Evolutionary conservation across 2,329 filamentous ascomycete genomes (phyloP).

Genomic region (Mycosphaerella arachidis): DNA sequence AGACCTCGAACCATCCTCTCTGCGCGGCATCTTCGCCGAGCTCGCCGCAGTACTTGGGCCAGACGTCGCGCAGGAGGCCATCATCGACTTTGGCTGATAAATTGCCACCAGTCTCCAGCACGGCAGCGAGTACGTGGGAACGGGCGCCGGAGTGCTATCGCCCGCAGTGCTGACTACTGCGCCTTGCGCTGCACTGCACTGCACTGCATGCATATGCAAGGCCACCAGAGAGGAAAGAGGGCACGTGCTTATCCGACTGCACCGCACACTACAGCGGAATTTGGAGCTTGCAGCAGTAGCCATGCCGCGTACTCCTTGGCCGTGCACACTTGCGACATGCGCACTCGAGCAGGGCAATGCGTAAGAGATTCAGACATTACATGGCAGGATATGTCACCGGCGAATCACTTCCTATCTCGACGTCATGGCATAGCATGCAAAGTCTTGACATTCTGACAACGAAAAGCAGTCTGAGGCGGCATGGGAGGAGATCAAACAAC

Average conservation of each 20-base stretch:
- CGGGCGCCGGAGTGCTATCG: neutral
- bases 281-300: neutral
- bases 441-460: neutral
- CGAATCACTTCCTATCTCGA: neutral
- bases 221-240: neutral
- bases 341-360: neutral
- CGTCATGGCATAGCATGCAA: neutral
- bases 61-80: constrained; percentile 53
- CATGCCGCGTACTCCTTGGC: neutral
- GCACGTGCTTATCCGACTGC: neutral
- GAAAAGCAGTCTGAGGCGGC: neutral
- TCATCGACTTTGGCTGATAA: constrained; percentile 51
- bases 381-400: neutral
- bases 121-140: neutral
- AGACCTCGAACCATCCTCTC: constrained; percentile 42
- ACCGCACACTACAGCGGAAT: neutral
- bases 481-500: too few relatives aligned
- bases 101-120: neutral
- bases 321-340: neutral
- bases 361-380: neutral
- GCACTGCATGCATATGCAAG: neutral
- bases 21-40: constrained; percentile 63
- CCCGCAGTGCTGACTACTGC: neutral
- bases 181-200: neutral
- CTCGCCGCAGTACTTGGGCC: constrained; percentile 62